These are phyloP conservation scores for Maudiozyma turicensis DNA, from an alignment of 805 yeast genomes.

Conservation along the genomic window DNA sequence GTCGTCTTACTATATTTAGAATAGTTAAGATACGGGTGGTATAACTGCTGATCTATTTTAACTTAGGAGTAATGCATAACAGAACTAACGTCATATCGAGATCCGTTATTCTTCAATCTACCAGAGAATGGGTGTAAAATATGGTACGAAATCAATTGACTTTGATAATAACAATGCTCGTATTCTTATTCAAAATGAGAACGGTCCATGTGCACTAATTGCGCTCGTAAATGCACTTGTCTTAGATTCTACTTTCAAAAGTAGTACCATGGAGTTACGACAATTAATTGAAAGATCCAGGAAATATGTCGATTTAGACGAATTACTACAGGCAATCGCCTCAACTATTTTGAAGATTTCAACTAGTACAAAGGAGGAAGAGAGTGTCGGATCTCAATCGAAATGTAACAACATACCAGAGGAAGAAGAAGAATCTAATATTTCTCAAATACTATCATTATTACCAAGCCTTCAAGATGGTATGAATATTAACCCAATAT, in stretches of 20 bases:
- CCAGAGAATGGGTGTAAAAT: slow-evolving; percentile 3
- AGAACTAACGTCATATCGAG: no score
- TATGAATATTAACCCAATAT: slow-evolving; percentile 58
- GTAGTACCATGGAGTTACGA: slow-evolving; percentile 16
- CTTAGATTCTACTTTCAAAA: slow-evolving; percentile 33
- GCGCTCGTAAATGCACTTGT: slow-evolving; percentile 65
- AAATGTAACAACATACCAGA: no score
- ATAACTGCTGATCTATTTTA: no score
- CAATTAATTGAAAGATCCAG: slow-evolving; percentile 21
- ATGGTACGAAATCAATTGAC: slow-evolving; percentile 15
- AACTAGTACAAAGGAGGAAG: neutral
- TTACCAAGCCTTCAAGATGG: slow-evolving; percentile 65
- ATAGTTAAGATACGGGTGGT: no score
- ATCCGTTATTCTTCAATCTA: no score
- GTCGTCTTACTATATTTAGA: no score
- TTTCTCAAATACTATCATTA: slow-evolving; percentile 15
- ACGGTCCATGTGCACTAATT: slow-evolving; percentile 85
- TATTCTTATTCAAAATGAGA: slow-evolving; percentile 64
- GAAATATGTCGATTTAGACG: neutral
- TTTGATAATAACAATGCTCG: slow-evolving; percentile 31
- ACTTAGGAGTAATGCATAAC: no score
- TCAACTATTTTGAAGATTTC: neutral
- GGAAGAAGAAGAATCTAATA: neutral
- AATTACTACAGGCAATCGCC: neutral
- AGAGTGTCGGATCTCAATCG: no score